Conservation (phyloP, 305 asterid genomes). For the Fraxinus xanthoxyloides region DNA sequence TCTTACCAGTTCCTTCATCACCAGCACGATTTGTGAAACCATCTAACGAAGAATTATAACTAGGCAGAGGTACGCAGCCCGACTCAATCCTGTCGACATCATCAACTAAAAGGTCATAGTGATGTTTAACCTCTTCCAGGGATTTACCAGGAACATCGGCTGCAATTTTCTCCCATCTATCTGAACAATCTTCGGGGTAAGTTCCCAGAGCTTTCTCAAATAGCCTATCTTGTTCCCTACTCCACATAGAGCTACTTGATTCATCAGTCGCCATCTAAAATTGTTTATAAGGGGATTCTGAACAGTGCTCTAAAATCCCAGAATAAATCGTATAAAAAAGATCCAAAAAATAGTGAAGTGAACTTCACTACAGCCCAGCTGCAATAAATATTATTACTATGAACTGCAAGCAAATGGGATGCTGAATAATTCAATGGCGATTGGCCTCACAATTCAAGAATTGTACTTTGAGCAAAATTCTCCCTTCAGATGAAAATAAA, state of each 20-base stretch:
- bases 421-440: not conserved
- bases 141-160: slow-evolving; percentile 76
- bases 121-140: slow-evolving; percentile 60
- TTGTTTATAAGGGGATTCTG: slow-evolving; percentile 12
- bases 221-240: slow-evolving; percentile 74
- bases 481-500: not conserved
- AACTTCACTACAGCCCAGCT: slow-evolving; percentile 13
- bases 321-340: slow-evolving; percentile 18
- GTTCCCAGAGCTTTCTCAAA: slow-evolving; percentile 77
- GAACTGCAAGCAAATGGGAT: slow-evolving; percentile 22
- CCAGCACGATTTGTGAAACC: slow-evolving; percentile 49
- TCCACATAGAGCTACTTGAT: slow-evolving; percentile 65
- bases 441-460: not conserved
- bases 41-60: slow-evolving; percentile 54
- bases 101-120: slow-evolving; percentile 69
- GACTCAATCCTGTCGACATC: slow-evolving; percentile 69
- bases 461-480: not conserved
- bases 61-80: slow-evolving; percentile 63
- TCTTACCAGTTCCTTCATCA: slow-evolving; percentile 56
- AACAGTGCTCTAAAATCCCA: slow-evolving; percentile 13
- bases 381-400: slow-evolving; percentile 21
- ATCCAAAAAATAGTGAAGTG: slow-evolving; percentile 29
- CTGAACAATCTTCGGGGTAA: slow-evolving; percentile 53
- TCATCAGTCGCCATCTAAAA: slow-evolving; percentile 62
- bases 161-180: slow-evolving; percentile 82